Conservation (phyloP, 2,329 filamentous ascomycete species). For the Coniosporium tulheliwenetii region DNA sequence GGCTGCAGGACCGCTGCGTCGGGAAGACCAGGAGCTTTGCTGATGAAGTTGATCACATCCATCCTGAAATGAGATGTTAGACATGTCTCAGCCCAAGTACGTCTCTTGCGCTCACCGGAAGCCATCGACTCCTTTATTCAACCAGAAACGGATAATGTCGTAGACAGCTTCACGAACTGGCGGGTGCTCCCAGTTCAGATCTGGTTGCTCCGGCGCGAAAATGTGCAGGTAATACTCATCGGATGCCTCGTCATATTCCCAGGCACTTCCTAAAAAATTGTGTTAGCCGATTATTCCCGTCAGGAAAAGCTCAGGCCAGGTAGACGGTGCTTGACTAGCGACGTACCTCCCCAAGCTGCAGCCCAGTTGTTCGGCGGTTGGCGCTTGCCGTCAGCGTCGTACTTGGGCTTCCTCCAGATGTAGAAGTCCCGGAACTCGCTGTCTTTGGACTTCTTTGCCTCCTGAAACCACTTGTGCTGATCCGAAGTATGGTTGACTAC, state of each 20-base stretch:
- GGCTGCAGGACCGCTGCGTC: slow-evolving; percentile 14
- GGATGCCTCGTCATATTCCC: slow-evolving; percentile 58
- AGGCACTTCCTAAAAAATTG: slow-evolving; percentile 26
- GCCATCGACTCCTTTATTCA: slow-evolving; percentile 48
- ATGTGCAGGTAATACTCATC: slow-evolving; percentile 64
- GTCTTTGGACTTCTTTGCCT: slow-evolving; percentile 34
- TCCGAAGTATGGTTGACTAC: slow-evolving; percentile 67
- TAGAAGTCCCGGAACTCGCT: slow-evolving; percentile 41
- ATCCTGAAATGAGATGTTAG: slow-evolving; percentile 5
- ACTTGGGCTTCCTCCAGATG: slow-evolving; percentile 34
- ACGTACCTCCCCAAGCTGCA: slow-evolving; percentile 35
- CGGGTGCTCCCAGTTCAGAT: slow-evolving; percentile 71
- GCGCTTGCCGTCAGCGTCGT: slow-evolving; percentile 49
- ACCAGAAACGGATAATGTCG: slow-evolving; percentile 60
- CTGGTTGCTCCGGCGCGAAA: slow-evolving; percentile 62
- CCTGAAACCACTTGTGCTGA: slow-evolving; percentile 42
- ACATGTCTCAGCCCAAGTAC: neutral
- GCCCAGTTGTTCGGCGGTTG: slow-evolving; percentile 66
- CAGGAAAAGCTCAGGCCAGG: too few species aligned
- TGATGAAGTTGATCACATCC: slow-evolving; percentile 22
- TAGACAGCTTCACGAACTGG: slow-evolving; percentile 55
- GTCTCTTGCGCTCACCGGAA: slow-evolving; percentile 14
- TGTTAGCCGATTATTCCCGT: slow-evolving; percentile 19
- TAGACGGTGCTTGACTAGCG: too few species aligned
- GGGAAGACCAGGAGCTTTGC: slow-evolving; percentile 16